Evolutionary conservation across 2,329 filamentous ascomycete genomes (phyloP), one percentile per base, ranked within the genome.

Genomic region (Laburnicola sp.): DNA sequence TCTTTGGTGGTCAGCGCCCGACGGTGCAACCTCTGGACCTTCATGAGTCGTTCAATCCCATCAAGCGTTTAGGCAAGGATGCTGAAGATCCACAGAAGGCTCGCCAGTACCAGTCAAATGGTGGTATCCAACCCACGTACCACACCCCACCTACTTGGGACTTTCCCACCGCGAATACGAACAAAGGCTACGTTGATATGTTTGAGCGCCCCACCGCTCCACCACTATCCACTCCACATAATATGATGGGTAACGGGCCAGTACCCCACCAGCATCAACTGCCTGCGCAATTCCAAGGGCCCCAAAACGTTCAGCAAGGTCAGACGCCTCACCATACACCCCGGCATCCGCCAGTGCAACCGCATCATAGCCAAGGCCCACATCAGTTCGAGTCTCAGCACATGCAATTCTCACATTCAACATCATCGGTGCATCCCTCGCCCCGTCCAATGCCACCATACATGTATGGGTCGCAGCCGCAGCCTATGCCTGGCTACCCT

Each of bases 101-200:
- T 2, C 80, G 82, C 60, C 85, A 88, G 56, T 91, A 86, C 78
- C 80, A 85, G 31, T 82, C 85, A 51, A 96, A 94, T 65, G 87
- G 86, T 40, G 91, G 91, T n/a, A 83, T 97, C 46, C 87, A 88
- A 32, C 87, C 88, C 26, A 86, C 93, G 3, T 97, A 87, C 72
- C 87, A 91, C 62, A 97, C 94, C 1, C 78, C 81, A 8, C 91
- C 91, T 0, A 92, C 87, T 0, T 99, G 94, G 93, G 86, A 88
- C 54, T 84, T 86, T 53, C 75, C 85, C 23, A 76, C 84, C 42
- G 85, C 86, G 21, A 87, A 90, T 58, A 79, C 83, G 37, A 89
- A 95, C 58, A 89, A 88, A 64, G 89, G 84, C 0, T 96, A 92
- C 71, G 82, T 84, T 44, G 84, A 93, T 62, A 85, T 89, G 65